Evolutionary conservation across 768 basidiomycete genomes (phyloP), one percentile per base, ranked within the genome.

Genomic region (Pholiota conissans): DNA sequence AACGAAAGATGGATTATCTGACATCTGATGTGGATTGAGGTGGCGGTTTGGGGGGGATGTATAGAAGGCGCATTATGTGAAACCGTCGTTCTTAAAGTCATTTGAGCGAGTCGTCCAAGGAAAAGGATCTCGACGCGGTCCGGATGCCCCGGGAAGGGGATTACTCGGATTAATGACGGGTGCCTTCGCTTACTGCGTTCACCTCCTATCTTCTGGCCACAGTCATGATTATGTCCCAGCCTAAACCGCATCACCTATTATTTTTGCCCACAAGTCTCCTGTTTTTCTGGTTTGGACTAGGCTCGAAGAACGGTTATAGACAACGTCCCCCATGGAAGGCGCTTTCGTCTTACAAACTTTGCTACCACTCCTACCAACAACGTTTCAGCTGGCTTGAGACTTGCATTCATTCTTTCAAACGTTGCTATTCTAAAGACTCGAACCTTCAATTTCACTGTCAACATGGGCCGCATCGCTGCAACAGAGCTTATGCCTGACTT

Each of bases 1-100:
- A 52, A 95, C 86, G 69, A 94, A 92, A 3, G 90, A 91, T 47
- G 78, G 85, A 69, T 93, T 93, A 72, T 88, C 81, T 22, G 85
- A 78, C 85, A 89, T 57, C 55, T 59, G 57, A n/a, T 18, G 13
- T 24, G 22, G 22, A 45, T 26, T 45, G 58, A 56, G 56, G 49
- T 57, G 60, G 47, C 53, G 30, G 50, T 28, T 56, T 35, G 39
- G 57, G 59, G 57, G 30, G 27, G 32, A 49, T 34, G 48, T 18
- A 39, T 37, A 49, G 37, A 55, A 28, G 34, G n/a, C 22, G 22
- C 42, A 18, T 45, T 45, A 45, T 48, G 46, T 57, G 52, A 56
- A 13, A 35, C 37, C 26, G 18, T 46, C 26, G 50, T 32, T 45
- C 45, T 37, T 35, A 20, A 26, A 26, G 39, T 45, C 49, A 46